These are phyloP conservation scores for Rhodotorula babjevae DNA, from an alignment of 768 basidiomycete species.

Conservation along the genomic window DNA sequence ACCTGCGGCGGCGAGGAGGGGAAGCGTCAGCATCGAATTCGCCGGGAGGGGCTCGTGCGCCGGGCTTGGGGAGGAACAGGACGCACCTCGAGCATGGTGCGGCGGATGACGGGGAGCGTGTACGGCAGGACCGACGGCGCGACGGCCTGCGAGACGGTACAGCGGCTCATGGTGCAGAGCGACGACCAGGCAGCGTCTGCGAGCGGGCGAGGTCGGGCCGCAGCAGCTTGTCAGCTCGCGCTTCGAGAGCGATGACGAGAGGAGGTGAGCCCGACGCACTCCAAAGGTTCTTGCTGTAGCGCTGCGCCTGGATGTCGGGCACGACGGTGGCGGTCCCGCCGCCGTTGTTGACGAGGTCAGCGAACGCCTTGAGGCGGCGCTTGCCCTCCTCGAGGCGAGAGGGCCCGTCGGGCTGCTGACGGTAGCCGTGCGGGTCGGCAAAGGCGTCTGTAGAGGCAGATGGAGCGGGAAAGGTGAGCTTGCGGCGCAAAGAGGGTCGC, in stretches of 20 bases:
- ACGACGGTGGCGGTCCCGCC: slow-evolving; percentile 22
- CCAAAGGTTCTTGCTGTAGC: slow-evolving; percentile 30
- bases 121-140: slow-evolving; percentile 24
- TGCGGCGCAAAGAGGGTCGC: not conserved
- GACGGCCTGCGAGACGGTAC: slow-evolving; percentile 17
- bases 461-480: not conserved
- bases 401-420: slow-evolving; percentile 4
- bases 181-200: slow-evolving; percentile 19
- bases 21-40: too few relatives aligned
- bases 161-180: slow-evolving; percentile 31
- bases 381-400: slow-evolving; percentile 21
- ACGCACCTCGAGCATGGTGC: slow-evolving; percentile 30
- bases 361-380: slow-evolving; percentile 18
- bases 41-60: too few relatives aligned
- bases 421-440: slow-evolving; percentile 33
- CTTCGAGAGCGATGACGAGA: not conserved
- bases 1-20: not conserved
- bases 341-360: slow-evolving; percentile 24
- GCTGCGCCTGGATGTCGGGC: slow-evolving; percentile 24
- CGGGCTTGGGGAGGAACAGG: too few relatives aligned
- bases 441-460: not conserved
- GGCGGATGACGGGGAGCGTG: slow-evolving; percentile 30
- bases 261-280: not conserved
- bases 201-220: not conserved
- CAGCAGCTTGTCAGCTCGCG: not conserved